These are phyloP conservation scores for Lentinula aciculospora DNA, from an alignment of 768 basidiomycete genomes.

Conservation along the genomic window DNA sequence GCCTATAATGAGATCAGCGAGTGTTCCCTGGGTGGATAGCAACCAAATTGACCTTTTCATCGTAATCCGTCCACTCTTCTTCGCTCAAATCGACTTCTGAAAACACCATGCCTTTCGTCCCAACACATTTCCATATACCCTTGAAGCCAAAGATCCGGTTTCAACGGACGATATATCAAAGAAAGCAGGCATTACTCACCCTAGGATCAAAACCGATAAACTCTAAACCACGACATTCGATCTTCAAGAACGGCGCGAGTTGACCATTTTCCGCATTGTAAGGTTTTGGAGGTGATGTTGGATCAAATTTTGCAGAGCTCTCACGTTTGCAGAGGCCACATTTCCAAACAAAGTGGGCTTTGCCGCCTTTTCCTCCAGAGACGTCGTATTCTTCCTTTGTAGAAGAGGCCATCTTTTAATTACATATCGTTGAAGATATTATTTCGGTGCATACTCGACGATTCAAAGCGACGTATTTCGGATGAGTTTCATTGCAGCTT, in stretches of 20 bases:
- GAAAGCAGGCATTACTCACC: constrained; percentile 30
- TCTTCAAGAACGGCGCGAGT: constrained; percentile 57
- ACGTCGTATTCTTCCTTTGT: constrained; percentile 62
- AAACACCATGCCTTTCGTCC: constrained; percentile 53
- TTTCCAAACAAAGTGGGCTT: constrained; percentile 78
- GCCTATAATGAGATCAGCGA: neutral
- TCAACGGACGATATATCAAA: neutral
- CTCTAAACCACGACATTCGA: constrained; percentile 88
- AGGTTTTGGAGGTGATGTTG: constrained; percentile 37
- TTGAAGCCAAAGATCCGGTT: constrained; percentile 20
- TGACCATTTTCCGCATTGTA: constrained; percentile 60
- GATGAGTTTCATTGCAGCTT: constrained; percentile 68
- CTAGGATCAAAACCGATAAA: constrained; percentile 71
- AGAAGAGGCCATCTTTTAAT: neutral
- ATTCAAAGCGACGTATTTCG: constrained; percentile 68
- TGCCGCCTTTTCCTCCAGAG: constrained; percentile 60
- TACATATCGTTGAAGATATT: neutral
- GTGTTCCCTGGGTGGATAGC: constrained; percentile 32
- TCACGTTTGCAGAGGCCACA: constrained; percentile 77
- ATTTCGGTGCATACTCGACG: constrained; percentile 39
- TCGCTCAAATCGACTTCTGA: constrained; percentile 60
- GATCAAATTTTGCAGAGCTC: constrained; percentile 75
- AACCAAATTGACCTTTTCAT: constrained; percentile 67
- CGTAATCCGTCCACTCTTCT: constrained; percentile 83
- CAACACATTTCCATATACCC: constrained; percentile 78